These are phyloP conservation scores for Talaromyces borbonicus DNA, from an alignment of 495 filamentous ascomycete species.

Conservation along the genomic window DNA sequence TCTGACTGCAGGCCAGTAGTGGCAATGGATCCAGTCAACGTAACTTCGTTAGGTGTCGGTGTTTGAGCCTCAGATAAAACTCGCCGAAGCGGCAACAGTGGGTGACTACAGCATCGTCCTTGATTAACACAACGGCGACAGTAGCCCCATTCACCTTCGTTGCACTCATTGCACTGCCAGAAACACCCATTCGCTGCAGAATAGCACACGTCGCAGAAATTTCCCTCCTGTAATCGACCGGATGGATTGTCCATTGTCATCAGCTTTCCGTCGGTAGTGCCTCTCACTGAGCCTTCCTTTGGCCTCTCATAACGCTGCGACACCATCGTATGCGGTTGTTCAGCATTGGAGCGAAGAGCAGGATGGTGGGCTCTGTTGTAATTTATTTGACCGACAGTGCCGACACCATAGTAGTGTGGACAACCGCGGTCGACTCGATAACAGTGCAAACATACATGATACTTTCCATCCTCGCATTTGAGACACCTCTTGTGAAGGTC, in stretches of 20 bases:
- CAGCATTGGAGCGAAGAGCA: slow-evolving; percentile 31
- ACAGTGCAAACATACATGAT: slow-evolving; percentile 69
- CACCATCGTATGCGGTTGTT: slow-evolving; percentile 54
- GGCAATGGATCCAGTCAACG: slow-evolving; percentile 21
- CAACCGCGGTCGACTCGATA: slow-evolving; percentile 68
- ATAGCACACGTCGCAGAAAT: slow-evolving; percentile 71
- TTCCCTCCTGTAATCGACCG: slow-evolving; percentile 60
- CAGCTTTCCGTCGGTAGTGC: slow-evolving; percentile 18
- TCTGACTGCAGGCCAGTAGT: slow-evolving; percentile 22
- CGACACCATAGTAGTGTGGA: slow-evolving; percentile 70
- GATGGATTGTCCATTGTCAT: slow-evolving; percentile 56
- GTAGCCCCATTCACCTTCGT: slow-evolving; percentile 87
- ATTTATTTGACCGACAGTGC: slow-evolving; percentile 47
- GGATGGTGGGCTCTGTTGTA: slow-evolving; percentile 40
- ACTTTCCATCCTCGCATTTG: slow-evolving; percentile 56
- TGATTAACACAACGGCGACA: slow-evolving; percentile 74
- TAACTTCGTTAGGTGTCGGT: slow-evolving; percentile 16
- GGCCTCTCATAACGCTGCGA: slow-evolving; percentile 60
- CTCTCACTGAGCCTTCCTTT: slow-evolving; percentile 18
- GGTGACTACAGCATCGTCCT: slow-evolving; percentile 66
- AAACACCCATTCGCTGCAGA: slow-evolving; percentile 64
- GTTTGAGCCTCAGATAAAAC: slow-evolving; percentile 17
- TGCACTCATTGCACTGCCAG: slow-evolving; percentile 77
- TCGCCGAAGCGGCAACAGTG: slow-evolving; percentile 56
- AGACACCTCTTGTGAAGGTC: slow-evolving; percentile 70